phyloP scores from a whole-genome alignment of 345 rosid species.

The Populus alba region DNA sequence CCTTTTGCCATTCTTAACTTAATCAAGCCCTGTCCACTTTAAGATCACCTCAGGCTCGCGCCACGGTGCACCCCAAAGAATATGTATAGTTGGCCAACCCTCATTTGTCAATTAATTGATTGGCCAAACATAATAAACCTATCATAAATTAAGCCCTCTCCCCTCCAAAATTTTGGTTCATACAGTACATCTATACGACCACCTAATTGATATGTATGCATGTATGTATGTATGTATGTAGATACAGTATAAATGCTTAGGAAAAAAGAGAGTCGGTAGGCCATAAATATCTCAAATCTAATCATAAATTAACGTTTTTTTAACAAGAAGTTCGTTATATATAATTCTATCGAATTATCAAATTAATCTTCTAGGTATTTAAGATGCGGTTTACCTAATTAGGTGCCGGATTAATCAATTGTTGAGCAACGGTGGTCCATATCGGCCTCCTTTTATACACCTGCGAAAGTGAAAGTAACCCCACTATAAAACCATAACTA shows the following conservation, averaged over 20 bases:
- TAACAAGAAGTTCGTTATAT: not conserved
- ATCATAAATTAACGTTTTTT: not conserved
- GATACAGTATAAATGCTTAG: too few species aligned
- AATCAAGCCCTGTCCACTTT: conserved; percentile 31
- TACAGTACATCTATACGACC: not conserved
- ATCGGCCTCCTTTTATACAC: conserved; percentile 9
- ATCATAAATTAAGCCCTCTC: not conserved
- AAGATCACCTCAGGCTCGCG: conserved; percentile 51
- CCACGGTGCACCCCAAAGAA: conserved; percentile 29
- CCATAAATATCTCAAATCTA: conserved; percentile 8
- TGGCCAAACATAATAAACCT: not conserved
- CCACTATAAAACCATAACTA: conserved; percentile 16
- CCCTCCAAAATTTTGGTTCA: not conserved
- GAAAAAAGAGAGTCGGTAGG: not conserved
- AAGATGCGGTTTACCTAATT: not conserved
- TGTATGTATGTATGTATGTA: too few species aligned
- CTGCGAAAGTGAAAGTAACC: conserved; percentile 37
- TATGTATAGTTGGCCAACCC: conserved; percentile 21
- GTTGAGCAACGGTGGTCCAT: conserved; percentile 29
- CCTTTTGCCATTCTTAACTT: conserved; percentile 18
- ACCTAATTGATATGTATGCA: not conserved
- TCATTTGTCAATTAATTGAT: conserved; percentile 3
- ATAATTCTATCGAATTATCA: not conserved
- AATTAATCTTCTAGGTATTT: not conserved
- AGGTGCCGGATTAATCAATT: conserved; percentile 2